Percentiles rank a stretch among this genome's conserved stretches.
Conservation (phyloP, 2,329 filamentous ascomycete genomes). For the Aspergillus carbonarius region DNA sequence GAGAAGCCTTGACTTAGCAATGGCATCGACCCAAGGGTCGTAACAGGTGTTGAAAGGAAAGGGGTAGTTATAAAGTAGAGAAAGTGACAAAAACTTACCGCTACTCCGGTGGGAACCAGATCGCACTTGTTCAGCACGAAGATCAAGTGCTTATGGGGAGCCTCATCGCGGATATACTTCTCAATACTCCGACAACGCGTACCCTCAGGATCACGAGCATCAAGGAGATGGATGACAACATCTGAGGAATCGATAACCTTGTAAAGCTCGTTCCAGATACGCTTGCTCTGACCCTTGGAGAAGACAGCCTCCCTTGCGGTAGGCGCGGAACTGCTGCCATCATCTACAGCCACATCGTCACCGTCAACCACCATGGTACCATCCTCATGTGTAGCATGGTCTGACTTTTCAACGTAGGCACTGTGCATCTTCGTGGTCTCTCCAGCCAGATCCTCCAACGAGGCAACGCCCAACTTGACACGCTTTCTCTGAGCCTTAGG, state of each 20-base stretch:
- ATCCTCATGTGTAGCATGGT: constrained; percentile 74
- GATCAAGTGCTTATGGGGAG: constrained; percentile 91
- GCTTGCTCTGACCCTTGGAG: constrained; percentile 89
- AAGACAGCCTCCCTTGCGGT: constrained; percentile 84
- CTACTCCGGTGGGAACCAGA: constrained; percentile 85
- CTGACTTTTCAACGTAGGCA: constrained; percentile 74
- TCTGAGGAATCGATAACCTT: constrained; percentile 96
- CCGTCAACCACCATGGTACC: constrained; percentile 63
- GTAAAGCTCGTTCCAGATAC: constrained; percentile 96
- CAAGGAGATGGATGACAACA: constrained; percentile 91
- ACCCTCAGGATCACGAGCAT: constrained; percentile 84
- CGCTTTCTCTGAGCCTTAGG: constrained; percentile 91
- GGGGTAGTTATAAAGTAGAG: neutral
- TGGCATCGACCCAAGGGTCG: constrained; percentile 31
- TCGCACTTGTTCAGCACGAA: constrained; percentile 92
- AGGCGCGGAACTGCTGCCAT: constrained; percentile 46
- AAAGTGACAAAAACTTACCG: constrained; percentile 67
- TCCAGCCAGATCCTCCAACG: constrained; percentile 76
- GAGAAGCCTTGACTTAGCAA: constrained; percentile 89
- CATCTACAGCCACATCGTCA: constrained; percentile 46
- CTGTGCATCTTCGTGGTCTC: constrained; percentile 79
- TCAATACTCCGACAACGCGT: constrained; percentile 88
- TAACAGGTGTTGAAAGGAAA: constrained; percentile 4
- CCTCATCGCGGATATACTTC: constrained; percentile 90
- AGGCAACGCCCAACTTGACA: constrained; percentile 82